phyloP scores from a whole-genome alignment of 345 rosid genomes.

The Eucalyptus marginata region DNA sequence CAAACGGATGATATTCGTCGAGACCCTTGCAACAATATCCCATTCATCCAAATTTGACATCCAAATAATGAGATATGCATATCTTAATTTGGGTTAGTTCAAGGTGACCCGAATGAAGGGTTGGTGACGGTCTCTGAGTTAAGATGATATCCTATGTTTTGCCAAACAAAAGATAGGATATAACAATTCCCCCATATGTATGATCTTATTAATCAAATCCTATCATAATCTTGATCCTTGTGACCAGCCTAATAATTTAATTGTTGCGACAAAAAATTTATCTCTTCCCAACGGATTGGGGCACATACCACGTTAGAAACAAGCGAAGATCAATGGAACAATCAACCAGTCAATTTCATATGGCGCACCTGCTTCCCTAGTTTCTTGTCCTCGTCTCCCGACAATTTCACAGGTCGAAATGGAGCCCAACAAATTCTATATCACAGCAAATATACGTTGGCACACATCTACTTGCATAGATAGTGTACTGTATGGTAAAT shows the following conservation, averaged over 20 bases:
- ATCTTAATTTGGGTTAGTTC: neutral
- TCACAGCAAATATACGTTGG: neutral
- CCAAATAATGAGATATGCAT: neutral
- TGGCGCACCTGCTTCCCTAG: neutral
- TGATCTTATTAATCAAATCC: too few species aligned
- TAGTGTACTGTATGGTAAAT: neutral
- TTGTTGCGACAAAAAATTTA: too few species aligned
- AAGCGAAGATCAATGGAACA: neutral
- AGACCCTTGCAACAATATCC: neutral
- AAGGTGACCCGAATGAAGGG: neutral
- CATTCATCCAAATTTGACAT: neutral
- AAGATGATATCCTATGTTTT: too few species aligned
- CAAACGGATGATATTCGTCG: neutral
- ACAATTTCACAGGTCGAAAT: neutral
- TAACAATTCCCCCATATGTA: too few species aligned
- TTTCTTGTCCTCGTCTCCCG: neutral
- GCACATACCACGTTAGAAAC: neutral
- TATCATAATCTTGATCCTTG: too few species aligned
- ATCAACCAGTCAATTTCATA: neutral
- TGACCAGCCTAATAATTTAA: too few species aligned
- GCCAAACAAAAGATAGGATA: too few species aligned
- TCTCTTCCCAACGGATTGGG: too few species aligned
- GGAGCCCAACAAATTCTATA: neutral
- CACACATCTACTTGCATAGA: neutral
- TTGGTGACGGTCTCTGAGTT: neutral